Evolutionary conservation across 2,329 filamentous ascomycete genomes (phyloP).

Genomic region (Colletotrichum sansevieriae): DNA sequence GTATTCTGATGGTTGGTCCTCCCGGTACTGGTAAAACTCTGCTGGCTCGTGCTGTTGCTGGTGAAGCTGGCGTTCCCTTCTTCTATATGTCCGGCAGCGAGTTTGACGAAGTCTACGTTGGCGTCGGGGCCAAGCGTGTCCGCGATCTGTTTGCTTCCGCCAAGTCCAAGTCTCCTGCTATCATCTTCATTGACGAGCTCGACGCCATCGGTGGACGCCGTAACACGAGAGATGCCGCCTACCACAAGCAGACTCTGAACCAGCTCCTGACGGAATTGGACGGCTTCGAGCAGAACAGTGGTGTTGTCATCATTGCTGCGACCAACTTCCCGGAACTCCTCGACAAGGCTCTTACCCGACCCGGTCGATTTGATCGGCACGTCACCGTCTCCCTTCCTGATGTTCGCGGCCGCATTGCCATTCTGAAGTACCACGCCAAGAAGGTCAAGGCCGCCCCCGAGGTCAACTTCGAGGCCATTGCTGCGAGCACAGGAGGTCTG

Average conservation of each 20-base stretch:
- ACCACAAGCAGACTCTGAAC: constrained; percentile 97
- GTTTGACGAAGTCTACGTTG: constrained; percentile 98
- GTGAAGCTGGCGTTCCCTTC: constrained; percentile 97
- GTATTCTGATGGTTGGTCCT: constrained; percentile 93
- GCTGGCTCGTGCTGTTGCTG: constrained; percentile 93
- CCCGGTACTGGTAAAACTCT: constrained; percentile 98
- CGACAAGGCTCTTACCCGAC: constrained; percentile 96
- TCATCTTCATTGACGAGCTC: constrained; percentile 95
- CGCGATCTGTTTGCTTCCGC: constrained; percentile 91
- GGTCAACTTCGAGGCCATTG: constrained; percentile 86
- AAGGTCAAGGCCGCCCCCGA: constrained; percentile 86
- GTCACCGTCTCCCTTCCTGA: constrained; percentile 91
- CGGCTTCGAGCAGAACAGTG: constrained; percentile 93
- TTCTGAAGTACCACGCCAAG: constrained; percentile 92
- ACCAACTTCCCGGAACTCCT: constrained; percentile 96
- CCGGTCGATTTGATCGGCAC: constrained; percentile 95
- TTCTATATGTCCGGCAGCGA: constrained; percentile 99
- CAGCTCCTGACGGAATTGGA: constrained; percentile 97
- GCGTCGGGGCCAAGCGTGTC: constrained; percentile 95
- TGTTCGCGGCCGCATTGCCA: constrained; percentile 91
- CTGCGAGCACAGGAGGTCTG: constrained; percentile 88
- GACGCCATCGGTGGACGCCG: constrained; percentile 95
- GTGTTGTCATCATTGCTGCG: constrained; percentile 94
- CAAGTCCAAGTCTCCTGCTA: constrained; percentile 87
- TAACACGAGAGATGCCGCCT: constrained; percentile 91